A percentile compares a stretch with the other conserved stretches of the same genome.
Conservation (phyloP, 768 basidiomycete species). For the Serendipita vermifera region DNA sequence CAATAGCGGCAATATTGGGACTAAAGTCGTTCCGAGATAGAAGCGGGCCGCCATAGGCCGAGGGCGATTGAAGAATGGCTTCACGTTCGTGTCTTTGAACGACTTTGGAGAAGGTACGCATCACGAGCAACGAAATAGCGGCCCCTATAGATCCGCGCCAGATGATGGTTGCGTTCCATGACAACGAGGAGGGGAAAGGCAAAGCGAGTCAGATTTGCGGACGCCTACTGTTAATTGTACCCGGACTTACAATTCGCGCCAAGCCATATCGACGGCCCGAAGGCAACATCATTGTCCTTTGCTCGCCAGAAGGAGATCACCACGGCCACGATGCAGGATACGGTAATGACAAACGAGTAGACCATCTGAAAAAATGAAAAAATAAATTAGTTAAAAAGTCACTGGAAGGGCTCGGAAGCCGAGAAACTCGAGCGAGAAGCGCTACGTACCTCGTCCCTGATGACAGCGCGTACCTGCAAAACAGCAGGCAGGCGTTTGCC, state of each 20-base stretch:
- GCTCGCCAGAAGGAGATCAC: constrained; percentile 6
- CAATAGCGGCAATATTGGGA: neutral
- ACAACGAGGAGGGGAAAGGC: neutral
- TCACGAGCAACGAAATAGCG: constrained; percentile 38
- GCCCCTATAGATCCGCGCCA: constrained; percentile 30
- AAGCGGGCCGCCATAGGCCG: constrained; percentile 24
- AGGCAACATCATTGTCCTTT: constrained; percentile 32
- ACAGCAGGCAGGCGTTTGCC: neutral
- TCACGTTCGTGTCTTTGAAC: constrained; percentile 50
- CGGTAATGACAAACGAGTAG: constrained; percentile 11
- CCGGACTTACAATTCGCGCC: constrained; percentile 37
- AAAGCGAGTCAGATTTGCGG: neutral
- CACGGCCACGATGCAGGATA: constrained; percentile 13
- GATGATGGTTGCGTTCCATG: neutral
- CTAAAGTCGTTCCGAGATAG: no score
- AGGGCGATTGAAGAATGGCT: constrained; percentile 37
- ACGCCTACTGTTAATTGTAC: neutral
- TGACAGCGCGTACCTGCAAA: constrained; percentile 35
- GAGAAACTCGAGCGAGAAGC: neutral
- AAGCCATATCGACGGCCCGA: constrained; percentile 41
- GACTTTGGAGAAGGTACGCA: constrained; percentile 48
- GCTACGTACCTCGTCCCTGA: constrained; percentile 47
- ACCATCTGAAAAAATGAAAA: constrained; percentile 8
- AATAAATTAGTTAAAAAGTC: neutral
- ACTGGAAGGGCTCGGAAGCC: neutral